Percentiles rank a stretch among this genome's conserved stretches.
Conservation (phyloP, 495 filamentous ascomycete species). For the Penicillium soppii region DNA sequence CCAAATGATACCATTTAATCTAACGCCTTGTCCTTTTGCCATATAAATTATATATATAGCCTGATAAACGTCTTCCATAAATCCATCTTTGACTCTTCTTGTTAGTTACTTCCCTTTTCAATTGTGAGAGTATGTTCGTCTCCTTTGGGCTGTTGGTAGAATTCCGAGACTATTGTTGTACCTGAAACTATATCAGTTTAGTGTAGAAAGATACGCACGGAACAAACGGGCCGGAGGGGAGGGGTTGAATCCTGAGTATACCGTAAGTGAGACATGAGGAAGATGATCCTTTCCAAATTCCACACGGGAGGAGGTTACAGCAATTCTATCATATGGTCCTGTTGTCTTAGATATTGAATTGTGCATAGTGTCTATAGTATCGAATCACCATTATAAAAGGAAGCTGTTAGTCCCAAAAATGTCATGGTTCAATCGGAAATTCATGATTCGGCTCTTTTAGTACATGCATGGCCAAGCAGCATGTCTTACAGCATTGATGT, state of each 20-base stretch:
- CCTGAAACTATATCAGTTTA: neutral
- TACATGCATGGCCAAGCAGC: too few relatives aligned
- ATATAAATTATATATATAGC: neutral
- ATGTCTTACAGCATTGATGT: too few relatives aligned
- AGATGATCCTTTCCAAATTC: conserved; percentile 1
- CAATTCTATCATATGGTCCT: neutral
- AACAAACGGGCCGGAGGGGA: neutral
- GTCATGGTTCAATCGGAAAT: too few relatives aligned
- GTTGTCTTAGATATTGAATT: neutral
- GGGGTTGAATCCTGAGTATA: neutral
- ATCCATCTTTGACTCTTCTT: neutral
- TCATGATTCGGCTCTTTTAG: too few relatives aligned
- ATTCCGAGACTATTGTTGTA: neutral
- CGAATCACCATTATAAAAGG: conserved; percentile 1
- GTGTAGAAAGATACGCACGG: neutral
- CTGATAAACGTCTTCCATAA: neutral
- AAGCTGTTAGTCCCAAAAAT: neutral
- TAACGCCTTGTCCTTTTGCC: neutral
- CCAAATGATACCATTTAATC: neutral
- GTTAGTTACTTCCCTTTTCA: neutral
- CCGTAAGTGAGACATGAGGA: neutral
- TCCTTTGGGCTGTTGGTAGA: neutral
- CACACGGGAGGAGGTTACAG: neutral
- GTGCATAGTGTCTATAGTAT: neutral
- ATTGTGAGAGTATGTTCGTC: neutral